Percentiles rank a stretch among this genome's conserved stretches.
These are phyloP conservation scores for Ceratobasidium sp. DNA, from an alignment of 1,284 basidiomycete genomes.

Conservation along the genomic window DNA sequence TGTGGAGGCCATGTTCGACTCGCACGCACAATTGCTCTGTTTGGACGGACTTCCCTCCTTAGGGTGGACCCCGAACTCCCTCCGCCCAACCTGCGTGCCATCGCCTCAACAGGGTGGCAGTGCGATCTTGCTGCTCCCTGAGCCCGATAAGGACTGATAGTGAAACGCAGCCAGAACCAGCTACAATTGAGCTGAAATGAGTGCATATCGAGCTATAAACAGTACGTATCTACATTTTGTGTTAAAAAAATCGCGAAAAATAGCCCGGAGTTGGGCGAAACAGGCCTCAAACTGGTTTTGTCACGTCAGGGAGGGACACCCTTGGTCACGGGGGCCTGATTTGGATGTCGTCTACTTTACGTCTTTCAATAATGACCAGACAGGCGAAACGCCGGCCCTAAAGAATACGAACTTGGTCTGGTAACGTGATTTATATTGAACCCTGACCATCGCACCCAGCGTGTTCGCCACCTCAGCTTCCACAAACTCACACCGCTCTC, in stretches of 20 bases:
- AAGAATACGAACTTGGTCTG: too few species aligned
- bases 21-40: neutral
- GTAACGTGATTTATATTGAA: too few species aligned
- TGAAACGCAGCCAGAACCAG: neutral
- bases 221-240: neutral
- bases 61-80: neutral
- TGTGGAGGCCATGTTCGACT: neutral
- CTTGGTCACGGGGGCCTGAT: neutral
- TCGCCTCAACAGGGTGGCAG: neutral
- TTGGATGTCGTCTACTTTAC: constrained; percentile 4
- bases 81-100: neutral
- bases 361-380: too few species aligned
- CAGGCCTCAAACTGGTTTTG: neutral
- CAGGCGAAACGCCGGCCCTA: too few species aligned
- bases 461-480: too few species aligned
- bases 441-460: too few species aligned
- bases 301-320: neutral
- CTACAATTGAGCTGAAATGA: neutral
- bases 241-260: neutral
- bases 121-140: neutral
- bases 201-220: neutral
- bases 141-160: constrained; percentile 6
- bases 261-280: neutral
- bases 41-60: neutral
- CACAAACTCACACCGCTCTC: too few species aligned